These are phyloP conservation scores for Candida quercuum DNA, from an alignment of 805 yeast species.

Conservation along the genomic window DNA sequence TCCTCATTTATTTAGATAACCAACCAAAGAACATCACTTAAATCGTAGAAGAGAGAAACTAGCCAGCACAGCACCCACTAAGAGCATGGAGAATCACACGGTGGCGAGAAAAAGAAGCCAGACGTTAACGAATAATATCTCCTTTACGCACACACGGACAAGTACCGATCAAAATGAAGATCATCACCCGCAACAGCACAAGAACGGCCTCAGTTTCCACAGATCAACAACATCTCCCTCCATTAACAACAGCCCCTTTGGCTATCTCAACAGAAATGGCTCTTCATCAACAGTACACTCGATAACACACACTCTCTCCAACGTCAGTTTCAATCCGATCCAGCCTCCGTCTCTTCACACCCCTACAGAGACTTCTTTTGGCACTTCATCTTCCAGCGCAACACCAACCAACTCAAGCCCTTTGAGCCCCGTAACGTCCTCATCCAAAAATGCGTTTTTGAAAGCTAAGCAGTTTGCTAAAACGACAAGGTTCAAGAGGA, in stretches of 20 bases:
- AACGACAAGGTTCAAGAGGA: constrained; percentile 18
- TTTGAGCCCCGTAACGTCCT: constrained; percentile 12
- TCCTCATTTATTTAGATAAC: no score
- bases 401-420: neutral
- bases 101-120: constrained; percentile 19
- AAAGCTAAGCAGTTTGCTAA: constrained; percentile 24
- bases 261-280: constrained; percentile 12
- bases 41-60: no score
- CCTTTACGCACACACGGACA: constrained; percentile 20
- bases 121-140: constrained; percentile 23
- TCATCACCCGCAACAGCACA: no score
- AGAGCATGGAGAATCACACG: neutral
- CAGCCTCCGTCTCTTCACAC: neutral
- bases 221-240: constrained; percentile 1
- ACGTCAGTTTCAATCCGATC: constrained; percentile 18
- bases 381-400: neutral
- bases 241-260: constrained; percentile 6
- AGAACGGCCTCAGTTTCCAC: neutral
- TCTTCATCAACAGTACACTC: constrained; percentile 23
- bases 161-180: constrained; percentile 3
- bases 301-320: constrained; percentile 19
- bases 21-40: no score
- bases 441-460: constrained; percentile 15
- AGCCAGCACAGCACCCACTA: neutral
- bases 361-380: neutral